Percentiles rank a stretch among this genome's conserved stretches.
phyloP scores from a whole-genome alignment of 2,329 filamentous ascomycete species.

The Verticillium dahliae region DNA sequence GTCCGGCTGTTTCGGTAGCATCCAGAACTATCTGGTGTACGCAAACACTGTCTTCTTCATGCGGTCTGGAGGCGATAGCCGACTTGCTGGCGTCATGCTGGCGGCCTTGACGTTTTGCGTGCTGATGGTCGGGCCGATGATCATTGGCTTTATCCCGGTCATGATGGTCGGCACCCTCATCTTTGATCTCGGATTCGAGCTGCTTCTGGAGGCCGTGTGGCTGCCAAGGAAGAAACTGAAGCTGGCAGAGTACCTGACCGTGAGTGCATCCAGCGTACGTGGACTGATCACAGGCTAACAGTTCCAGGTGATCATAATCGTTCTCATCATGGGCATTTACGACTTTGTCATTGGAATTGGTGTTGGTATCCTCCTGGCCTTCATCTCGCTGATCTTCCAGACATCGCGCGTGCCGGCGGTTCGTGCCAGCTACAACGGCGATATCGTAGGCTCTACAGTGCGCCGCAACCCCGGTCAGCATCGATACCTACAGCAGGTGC shows the following conservation, averaged over 20 bases:
- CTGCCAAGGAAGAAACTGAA: slow-evolving; percentile 85
- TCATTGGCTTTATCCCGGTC: slow-evolving; percentile 91
- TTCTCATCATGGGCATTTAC: slow-evolving; percentile 91
- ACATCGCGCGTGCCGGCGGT: slow-evolving; percentile 86
- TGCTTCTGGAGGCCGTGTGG: slow-evolving; percentile 82
- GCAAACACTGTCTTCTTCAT: slow-evolving; percentile 98
- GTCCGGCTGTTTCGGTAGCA: slow-evolving; percentile 80
- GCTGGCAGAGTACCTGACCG: slow-evolving; percentile 80
- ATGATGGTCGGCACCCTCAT: slow-evolving; percentile 96
- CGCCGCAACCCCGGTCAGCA: slow-evolving; percentile 85
- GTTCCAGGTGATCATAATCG: slow-evolving; percentile 68
- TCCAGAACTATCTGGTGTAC: slow-evolving; percentile 95
- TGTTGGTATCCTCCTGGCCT: slow-evolving; percentile 85
- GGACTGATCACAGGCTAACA: slow-evolving; percentile 14
- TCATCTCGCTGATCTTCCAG: slow-evolving; percentile 84
- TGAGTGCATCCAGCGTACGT: slow-evolving; percentile 26
- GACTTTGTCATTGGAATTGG: slow-evolving; percentile 95
- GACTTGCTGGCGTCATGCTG: slow-evolving; percentile 79
- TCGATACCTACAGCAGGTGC: slow-evolving; percentile 77
- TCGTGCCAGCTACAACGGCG: slow-evolving; percentile 81
- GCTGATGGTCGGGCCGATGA: slow-evolving; percentile 75
- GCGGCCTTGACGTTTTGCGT: slow-evolving; percentile 74
- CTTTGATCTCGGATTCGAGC: slow-evolving; percentile 88
- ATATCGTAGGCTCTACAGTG: slow-evolving; percentile 86
- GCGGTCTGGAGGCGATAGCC: slow-evolving; percentile 79